phyloP scores from a whole-genome alignment of 2,329 filamentous ascomycete genomes.

The Westerdykella ornata region DNA sequence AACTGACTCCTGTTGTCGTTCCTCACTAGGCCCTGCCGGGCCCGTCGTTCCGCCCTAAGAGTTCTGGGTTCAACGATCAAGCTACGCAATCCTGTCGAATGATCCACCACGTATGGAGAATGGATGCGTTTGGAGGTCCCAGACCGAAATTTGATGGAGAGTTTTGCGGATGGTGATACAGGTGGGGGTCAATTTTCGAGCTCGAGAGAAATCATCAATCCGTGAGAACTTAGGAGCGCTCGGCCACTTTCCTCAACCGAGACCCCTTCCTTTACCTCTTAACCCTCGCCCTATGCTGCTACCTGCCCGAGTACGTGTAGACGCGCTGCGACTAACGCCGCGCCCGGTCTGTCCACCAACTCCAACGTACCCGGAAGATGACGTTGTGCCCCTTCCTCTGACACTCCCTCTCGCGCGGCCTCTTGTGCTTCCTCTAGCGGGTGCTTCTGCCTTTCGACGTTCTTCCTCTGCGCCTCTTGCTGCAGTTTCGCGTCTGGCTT shows the following conservation, averaged over 20 bases:
- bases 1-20: too few species aligned
- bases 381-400: constrained; percentile 25
- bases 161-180: too few species aligned
- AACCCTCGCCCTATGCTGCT: constrained; percentile 42
- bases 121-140: too few species aligned
- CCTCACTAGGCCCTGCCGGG: background rate
- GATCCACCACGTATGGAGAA: too few species aligned
- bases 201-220: too few species aligned
- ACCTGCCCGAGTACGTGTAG: constrained; percentile 37
- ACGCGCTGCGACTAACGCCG: constrained; percentile 44
- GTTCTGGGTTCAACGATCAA: too few species aligned
- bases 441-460: constrained; percentile 55
- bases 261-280: constrained; percentile 27
- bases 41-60: too few species aligned
- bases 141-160: too few species aligned
- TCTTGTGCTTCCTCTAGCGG: constrained; percentile 39
- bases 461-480: constrained; percentile 47
- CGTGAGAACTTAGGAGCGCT: background rate
- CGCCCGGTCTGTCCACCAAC: constrained; percentile 44
- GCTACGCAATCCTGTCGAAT: too few species aligned
- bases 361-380: constrained; percentile 36
- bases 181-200: too few species aligned
- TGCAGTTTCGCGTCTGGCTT: constrained; percentile 66
- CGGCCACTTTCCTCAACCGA: constrained; percentile 11
- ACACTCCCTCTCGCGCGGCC: constrained; percentile 33